Evolutionary conservation across 305 asterid genomes (phyloP), one percentile per base, ranked within the genome.

Genomic region (Plantago rigida): DNA sequence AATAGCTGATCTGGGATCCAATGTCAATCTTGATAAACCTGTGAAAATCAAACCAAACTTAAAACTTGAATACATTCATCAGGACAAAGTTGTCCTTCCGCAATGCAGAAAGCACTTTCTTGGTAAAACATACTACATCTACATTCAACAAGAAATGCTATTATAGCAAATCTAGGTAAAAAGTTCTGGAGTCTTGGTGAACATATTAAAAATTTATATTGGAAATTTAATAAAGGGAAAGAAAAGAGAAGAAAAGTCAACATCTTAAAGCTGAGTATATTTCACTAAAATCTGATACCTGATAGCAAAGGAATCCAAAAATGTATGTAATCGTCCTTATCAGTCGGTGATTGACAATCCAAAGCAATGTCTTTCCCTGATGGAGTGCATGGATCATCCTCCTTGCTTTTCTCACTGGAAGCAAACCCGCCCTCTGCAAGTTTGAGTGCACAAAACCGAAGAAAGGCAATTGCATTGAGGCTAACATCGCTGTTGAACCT

Each of bases 391-490:
- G 65, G 69, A 64, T 69, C 81, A 66, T 79, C 77, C 61, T 78
- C 84, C 63, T 74, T 78, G 64, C 67, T 76, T 76, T 78, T 84
- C 62, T 80, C 86, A 39, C 75, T 79, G 77, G 85, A 80, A 74
- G 79, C 80, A 76, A 92, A 87, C 72, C 94, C 99, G 62, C 92
- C 99, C 14, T 92, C 97, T 44, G 97, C 96, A 60, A 92, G 92
- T 86, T 89, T 92, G 72, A 84, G 89, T 72, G 99, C 99, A 71
- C 99, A 93, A 77, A 84, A 93, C 65, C 99, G 96, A 66, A 93
- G 94, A 76, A 93, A 93, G 69, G 99, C 99, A 70, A 93, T 93
- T 52, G 99, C 99, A 67, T 93, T 93, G 80, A 93, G 95, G 85
- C 99, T 89, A 58, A 93, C 87, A 70, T 89, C 99, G 61, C 92